These are phyloP conservation scores for Purpureocillium lavendulum DNA, from an alignment of 2,329 filamentous ascomycete genomes.

Conservation along the genomic window DNA sequence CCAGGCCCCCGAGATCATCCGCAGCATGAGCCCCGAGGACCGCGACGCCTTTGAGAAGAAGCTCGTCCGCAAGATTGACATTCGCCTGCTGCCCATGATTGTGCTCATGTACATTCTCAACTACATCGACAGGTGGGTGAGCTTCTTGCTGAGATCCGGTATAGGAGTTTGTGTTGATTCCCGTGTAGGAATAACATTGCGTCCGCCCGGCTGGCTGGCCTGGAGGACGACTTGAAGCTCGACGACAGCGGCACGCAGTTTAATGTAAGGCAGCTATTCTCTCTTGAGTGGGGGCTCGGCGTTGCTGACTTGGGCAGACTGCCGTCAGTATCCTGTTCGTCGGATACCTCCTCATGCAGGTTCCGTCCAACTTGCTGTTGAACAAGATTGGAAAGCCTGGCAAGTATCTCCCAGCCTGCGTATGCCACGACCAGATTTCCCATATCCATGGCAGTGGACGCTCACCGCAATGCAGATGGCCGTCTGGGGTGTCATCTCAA, in stretches of 20 bases:
- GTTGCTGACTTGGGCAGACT: slow-evolving; percentile 18
- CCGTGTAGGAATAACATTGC: slow-evolving; percentile 27
- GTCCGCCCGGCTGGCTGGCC: slow-evolving; percentile 13
- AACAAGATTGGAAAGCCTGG: slow-evolving; percentile 42
- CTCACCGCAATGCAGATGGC: neutral
- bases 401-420: slow-evolving; percentile 34
- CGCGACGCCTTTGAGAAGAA: slow-evolving; percentile 4
- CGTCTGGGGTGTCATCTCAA: slow-evolving; percentile 26
- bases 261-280: slow-evolving; percentile 3
- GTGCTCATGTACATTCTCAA: slow-evolving; percentile 26
- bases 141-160: too few species aligned
- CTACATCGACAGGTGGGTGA: slow-evolving; percentile 31
- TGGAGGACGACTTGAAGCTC: slow-evolving; percentile 45
- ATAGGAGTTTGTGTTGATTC: too few species aligned
- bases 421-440: slow-evolving; percentile 16
- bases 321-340: slow-evolving; percentile 43
- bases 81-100: slow-evolving; percentile 19
- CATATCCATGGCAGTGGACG: too few species aligned
- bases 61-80: slow-evolving; percentile 18
- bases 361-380: slow-evolving; percentile 42
- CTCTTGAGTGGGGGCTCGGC: too few species aligned
- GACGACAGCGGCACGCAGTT: slow-evolving; percentile 13
- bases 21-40: neutral
- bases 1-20: slow-evolving; percentile 3
- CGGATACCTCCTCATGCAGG: slow-evolving; percentile 41